These are phyloP conservation scores for Penicillium oxalicum DNA, from an alignment of 2,329 filamentous ascomycete genomes.

Conservation along the genomic window DNA sequence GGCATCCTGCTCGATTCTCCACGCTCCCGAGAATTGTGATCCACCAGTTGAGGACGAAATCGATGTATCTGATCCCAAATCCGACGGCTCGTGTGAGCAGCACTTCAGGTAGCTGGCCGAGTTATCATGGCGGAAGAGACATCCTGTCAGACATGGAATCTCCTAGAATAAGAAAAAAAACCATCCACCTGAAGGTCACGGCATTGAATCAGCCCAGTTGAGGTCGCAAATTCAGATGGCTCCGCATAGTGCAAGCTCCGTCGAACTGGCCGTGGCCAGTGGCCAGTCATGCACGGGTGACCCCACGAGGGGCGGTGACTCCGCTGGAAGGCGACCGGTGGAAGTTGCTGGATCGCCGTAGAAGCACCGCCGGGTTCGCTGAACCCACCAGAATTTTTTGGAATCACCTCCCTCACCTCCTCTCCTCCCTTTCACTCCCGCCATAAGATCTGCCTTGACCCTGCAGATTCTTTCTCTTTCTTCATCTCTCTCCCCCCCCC, in stretches of 20 bases:
- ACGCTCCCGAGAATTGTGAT: not conserved
- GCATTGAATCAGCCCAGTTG: too few relatives aligned
- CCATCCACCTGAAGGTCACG: too few relatives aligned
- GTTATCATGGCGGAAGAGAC: not conserved
- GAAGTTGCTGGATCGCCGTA: conserved; percentile 38
- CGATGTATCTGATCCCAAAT: too few relatives aligned
- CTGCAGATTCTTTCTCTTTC: conserved; percentile 18
- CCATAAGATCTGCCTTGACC: conserved; percentile 11
- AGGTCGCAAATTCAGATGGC: too few relatives aligned
- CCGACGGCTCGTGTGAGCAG: too few relatives aligned
- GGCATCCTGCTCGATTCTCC: conserved; percentile 1
- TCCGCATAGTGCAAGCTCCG: too few relatives aligned
- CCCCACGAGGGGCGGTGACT: not conserved
- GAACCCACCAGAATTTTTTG: conserved; percentile 20
- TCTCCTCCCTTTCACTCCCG: conserved; percentile 14
- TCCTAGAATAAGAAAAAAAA: conserved; percentile 14
- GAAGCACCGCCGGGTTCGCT: conserved; percentile 23
- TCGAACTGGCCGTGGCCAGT: too few relatives aligned
- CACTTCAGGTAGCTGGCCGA: not conserved
- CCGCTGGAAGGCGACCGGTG: conserved; percentile 22
- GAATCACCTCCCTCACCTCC: conserved; percentile 24
- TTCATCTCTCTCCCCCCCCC: conserved; percentile 1
- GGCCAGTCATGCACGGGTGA: too few relatives aligned
- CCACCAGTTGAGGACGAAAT: too few relatives aligned
- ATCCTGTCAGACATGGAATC: not conserved